Evolutionary conservation across 2,329 filamentous ascomycete genomes (phyloP).

Genomic region (Pestalotiopsis sp.): DNA sequence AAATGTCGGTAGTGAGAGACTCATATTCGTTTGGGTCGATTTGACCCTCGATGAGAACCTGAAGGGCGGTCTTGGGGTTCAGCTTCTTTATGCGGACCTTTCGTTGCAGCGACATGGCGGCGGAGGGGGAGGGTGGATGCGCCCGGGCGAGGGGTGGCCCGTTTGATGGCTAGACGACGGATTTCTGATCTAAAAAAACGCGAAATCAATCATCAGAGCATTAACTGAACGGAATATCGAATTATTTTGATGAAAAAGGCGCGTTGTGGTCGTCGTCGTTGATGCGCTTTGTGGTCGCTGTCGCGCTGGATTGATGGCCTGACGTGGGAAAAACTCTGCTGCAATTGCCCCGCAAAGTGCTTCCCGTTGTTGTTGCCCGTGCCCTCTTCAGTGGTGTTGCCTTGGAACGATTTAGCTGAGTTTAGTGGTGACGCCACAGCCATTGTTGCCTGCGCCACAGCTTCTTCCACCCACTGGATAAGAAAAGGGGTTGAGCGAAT

Average conservation of each 20-base stretch:
- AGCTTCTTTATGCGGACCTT: conserved; percentile 88
- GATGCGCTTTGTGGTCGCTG: conserved; percentile 10
- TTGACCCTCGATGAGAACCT: conserved; percentile 86
- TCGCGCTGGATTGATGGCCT: neutral
- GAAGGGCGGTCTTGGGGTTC: conserved; percentile 85
- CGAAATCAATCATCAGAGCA: conserved; percentile 62
- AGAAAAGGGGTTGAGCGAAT: too few species aligned
- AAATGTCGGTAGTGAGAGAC: conserved; percentile 76
- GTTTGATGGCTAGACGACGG: conserved; percentile 44
- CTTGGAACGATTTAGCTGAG: neutral
- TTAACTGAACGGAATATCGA: conserved; percentile 54
- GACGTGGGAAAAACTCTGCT: neutral
- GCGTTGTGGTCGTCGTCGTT: conserved; percentile 29
- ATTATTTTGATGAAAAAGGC: conserved; percentile 48
- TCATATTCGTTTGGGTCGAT: conserved; percentile 88
- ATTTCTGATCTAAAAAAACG: conserved; percentile 66
- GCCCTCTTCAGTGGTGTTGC: neutral
- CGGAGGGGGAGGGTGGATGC: conserved; percentile 35
- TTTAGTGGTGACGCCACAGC: neutral
- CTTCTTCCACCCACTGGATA: too few species aligned
- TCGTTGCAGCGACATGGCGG: conserved; percentile 61
- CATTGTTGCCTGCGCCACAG: too few species aligned
- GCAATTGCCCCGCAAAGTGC: neutral
- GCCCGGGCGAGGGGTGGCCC: conserved; percentile 24
- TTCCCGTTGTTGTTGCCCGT: neutral